Evolutionary conservation across 345 rosid genomes (phyloP).

Genomic region (Hirschfeldia incana): DNA sequence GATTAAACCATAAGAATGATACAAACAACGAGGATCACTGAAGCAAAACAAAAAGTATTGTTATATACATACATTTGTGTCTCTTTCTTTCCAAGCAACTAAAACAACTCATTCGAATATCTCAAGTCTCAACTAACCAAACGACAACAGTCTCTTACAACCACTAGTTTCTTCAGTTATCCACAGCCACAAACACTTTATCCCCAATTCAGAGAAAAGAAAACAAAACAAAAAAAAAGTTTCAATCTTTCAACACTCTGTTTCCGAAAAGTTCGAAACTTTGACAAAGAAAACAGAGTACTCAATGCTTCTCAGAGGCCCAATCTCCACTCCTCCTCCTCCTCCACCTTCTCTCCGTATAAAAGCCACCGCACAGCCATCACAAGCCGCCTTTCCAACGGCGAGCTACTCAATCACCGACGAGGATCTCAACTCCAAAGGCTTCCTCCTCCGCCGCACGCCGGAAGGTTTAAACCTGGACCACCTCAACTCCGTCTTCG

Average conservation of each 20-base stretch:
- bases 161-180: background rate
- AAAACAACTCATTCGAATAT: background rate
- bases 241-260: background rate
- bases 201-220: constrained; percentile 2
- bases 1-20: background rate
- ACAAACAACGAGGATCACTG: constrained; percentile 8
- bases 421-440: constrained; percentile 61
- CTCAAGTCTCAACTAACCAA: background rate
- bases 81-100: background rate
- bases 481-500: constrained; percentile 74
- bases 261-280: constrained; percentile 4
- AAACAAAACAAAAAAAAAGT: background rate
- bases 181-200: constrained; percentile 40
- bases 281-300: background rate
- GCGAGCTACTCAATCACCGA: constrained; percentile 60
- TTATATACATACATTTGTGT: background rate
- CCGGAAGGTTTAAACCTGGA: constrained; percentile 62
- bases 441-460: constrained; percentile 69
- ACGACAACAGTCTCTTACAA: background rate
- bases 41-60: background rate
- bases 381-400: constrained; percentile 25
- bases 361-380: constrained; percentile 19
- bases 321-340: constrained; percentile 35
- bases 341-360: constrained; percentile 45
- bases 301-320: constrained; percentile 62